Evolutionary conservation across 2,329 filamentous ascomycete species (phyloP).

Genomic region (Paecilomyces formosus): DNA sequence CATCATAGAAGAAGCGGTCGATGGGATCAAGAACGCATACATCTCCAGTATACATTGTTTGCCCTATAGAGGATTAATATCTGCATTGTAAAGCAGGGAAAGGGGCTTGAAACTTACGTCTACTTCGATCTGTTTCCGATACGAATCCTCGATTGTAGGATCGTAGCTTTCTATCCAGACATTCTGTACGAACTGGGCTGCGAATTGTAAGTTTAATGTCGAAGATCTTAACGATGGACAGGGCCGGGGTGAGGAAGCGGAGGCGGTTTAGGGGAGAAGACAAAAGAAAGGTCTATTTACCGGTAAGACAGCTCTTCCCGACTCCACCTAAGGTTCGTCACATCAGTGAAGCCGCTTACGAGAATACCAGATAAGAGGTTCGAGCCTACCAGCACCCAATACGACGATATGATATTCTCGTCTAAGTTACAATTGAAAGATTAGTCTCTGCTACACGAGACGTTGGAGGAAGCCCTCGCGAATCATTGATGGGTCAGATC

Average conservation of each 20-base stretch:
- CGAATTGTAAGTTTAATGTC: conserved; percentile 12
- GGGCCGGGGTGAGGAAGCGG: conserved; percentile 3
- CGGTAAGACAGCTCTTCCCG: conserved; percentile 86
- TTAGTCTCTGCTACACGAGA: not conserved
- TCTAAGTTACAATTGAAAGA: conserved; percentile 31
- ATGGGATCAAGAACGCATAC: conserved; percentile 42
- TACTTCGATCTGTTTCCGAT: conserved; percentile 80
- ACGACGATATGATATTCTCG: conserved; percentile 79
- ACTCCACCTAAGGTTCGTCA: conserved; percentile 60
- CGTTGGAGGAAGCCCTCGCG: not conserved
- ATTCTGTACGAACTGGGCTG: conserved; percentile 88
- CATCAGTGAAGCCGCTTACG: conserved; percentile 13
- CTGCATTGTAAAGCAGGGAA: conserved; percentile 5
- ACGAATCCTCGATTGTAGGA: conserved; percentile 81
- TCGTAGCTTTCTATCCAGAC: conserved; percentile 91
- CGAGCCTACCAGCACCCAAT: conserved; percentile 60
- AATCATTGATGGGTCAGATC: not conserved
- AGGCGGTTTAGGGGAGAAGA: conserved; percentile 1
- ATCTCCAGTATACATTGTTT: conserved; percentile 87
- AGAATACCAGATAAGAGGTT: conserved; percentile 2
- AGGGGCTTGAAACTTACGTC: conserved; percentile 57
- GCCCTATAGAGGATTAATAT: conserved; percentile 49
- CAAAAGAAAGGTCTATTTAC: conserved; percentile 43
- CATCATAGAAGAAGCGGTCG: conserved; percentile 2
- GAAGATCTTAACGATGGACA: conserved; percentile 1